Percentiles rank a stretch among this genome's conserved stretches.
Evolutionary conservation across 2,329 filamentous ascomycete genomes (phyloP).

Genomic region (Penicillium palitans): DNA sequence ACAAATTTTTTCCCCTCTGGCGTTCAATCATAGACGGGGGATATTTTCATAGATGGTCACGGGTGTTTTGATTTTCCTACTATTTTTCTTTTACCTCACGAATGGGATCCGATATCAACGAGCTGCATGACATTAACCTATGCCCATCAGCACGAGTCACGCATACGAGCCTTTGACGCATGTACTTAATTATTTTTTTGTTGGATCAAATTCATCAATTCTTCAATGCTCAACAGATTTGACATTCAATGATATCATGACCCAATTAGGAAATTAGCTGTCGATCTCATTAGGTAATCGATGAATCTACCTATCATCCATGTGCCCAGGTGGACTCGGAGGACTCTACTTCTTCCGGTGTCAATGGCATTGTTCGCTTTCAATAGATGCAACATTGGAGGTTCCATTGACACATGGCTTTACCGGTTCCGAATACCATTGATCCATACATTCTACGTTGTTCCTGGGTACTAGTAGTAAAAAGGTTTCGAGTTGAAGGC

Average conservation of each 20-base stretch:
- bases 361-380: constrained; percentile 8
- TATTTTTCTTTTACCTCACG: neutral
- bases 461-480: neutral
- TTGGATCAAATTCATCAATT: neutral
- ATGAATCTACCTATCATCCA: no score
- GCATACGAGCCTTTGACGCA: neutral
- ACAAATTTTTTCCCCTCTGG: constrained; percentile 8
- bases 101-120: constrained; percentile 5
- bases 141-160: constrained; percentile 19
- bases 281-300: constrained; percentile 5
- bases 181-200: constrained; percentile 7
- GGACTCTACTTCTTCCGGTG: neutral
- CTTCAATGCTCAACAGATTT: neutral
- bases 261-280: constrained; percentile 1
- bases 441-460: neutral
- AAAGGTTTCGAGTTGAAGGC: neutral
- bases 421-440: neutral
- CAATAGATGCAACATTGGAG: neutral
- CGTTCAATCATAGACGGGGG: constrained; percentile 21
- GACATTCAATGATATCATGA: constrained; percentile 2
- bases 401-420: neutral
- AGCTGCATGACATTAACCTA: constrained; percentile 1
- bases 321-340: neutral
- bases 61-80: neutral
- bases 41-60: constrained; percentile 5